Evolutionary conservation across 352 stramenopile species (phyloP).

Genomic region (Phytopythium litorale): DNA sequence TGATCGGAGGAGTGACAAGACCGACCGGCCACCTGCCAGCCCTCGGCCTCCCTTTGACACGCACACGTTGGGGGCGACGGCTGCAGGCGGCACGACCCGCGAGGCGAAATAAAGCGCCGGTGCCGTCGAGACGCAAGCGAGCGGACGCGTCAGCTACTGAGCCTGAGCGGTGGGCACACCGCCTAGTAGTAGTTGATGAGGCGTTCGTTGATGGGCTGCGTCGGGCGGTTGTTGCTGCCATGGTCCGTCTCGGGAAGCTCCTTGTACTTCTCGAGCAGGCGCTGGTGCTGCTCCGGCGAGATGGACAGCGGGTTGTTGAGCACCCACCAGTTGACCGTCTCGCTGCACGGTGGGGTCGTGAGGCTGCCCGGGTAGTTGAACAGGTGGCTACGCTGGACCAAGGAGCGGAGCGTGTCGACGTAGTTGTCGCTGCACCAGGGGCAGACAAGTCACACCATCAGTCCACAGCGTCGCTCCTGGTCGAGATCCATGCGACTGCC

Average conservation of each 20-base stretch:
- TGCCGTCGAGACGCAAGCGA: too few species aligned
- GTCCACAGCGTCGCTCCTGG: not conserved
- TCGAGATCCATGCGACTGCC: not conserved
- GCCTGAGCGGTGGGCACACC: not conserved
- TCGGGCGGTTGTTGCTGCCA: conserved; percentile 44
- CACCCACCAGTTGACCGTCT: conserved; percentile 62
- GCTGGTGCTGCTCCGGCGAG: conserved; percentile 25
- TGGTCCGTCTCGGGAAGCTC: conserved; percentile 29
- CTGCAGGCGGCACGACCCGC: not conserved
- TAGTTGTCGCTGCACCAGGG: conserved; percentile 34
- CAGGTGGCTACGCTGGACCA: conserved; percentile 51
- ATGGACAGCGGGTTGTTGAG: conserved; percentile 53
- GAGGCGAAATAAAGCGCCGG: not conserved
- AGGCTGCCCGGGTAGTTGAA: conserved; percentile 66
- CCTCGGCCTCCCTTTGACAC: too few species aligned
- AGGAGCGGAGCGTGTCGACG: conserved; percentile 42
- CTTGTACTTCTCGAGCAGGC: conserved; percentile 28
- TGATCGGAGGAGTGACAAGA: too few species aligned
- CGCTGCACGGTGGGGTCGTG: conserved; percentile 51
- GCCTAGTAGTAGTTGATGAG: conserved; percentile 42
- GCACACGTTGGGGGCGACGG: too few species aligned
- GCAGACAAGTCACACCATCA: not conserved
- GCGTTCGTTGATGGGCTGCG: conserved; percentile 44
- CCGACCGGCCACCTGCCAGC: too few species aligned
- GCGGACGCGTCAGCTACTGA: not conserved